Conservation (phyloP, 2,329 filamentous ascomycete species). For the Microascus cirrosus region DNA sequence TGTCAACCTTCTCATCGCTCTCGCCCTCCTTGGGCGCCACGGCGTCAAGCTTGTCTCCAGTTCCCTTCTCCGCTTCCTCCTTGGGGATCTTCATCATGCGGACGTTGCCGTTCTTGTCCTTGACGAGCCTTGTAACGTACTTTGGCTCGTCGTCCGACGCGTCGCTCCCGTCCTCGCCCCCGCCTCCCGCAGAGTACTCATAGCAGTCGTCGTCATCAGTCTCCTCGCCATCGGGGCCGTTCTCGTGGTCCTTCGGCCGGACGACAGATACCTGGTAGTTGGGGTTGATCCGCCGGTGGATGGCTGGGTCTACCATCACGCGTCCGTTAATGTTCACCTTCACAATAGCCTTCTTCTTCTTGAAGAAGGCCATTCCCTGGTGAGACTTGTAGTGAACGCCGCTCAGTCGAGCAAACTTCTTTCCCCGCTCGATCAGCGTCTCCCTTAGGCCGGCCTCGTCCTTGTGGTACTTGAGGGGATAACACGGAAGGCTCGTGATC, state of each 20-base stretch:
- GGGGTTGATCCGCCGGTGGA: slow-evolving; percentile 73
- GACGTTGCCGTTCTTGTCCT: slow-evolving; percentile 27
- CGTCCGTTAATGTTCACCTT: slow-evolving; percentile 81
- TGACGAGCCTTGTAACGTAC: slow-evolving; percentile 40
- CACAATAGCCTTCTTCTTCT: slow-evolving; percentile 62
- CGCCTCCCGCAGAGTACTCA: slow-evolving; percentile 25
- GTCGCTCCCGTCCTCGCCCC: slow-evolving; percentile 18
- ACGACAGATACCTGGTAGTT: slow-evolving; percentile 73
- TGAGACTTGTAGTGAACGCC: slow-evolving; percentile 77
- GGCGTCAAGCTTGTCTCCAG: slow-evolving; percentile 43
- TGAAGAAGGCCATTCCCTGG: slow-evolving; percentile 76
- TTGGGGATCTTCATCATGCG: slow-evolving; percentile 17
- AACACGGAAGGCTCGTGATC: slow-evolving; percentile 67
- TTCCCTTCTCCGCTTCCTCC: slow-evolving; percentile 19
- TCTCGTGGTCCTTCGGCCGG: slow-evolving; percentile 58
- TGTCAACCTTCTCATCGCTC: background rate
- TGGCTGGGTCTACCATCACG: slow-evolving; percentile 77
- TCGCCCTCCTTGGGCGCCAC: slow-evolving; percentile 17
- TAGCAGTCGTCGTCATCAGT: slow-evolving; percentile 27
- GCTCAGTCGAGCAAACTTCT: slow-evolving; percentile 70
- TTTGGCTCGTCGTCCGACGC: slow-evolving; percentile 14
- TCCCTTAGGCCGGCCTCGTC: slow-evolving; percentile 53
- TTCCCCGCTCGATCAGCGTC: slow-evolving; percentile 67
- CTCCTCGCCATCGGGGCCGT: slow-evolving; percentile 37
- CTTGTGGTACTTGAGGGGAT: slow-evolving; percentile 71